Base-by-base conservation (phyloP, 1,139 yeast species). In the Casaregolazyma suthepensis region DNA sequence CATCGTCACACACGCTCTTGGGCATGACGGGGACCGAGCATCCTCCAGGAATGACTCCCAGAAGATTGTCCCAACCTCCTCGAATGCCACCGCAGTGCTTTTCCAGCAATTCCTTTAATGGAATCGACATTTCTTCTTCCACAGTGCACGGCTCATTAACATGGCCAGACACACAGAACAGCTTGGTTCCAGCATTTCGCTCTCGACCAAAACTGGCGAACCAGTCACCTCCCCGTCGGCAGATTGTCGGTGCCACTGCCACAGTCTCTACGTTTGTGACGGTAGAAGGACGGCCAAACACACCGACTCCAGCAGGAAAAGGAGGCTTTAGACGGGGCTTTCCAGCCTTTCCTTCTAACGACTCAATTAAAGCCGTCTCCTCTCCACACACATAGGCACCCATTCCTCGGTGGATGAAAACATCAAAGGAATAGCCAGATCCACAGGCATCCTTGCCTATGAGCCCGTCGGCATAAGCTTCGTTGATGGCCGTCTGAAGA, bases 271-370 rank as follows among this genome's bases (percentile, higher is more conserved):
- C 96, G 68, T 87, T 87, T 59, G 96, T 83, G 54, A 87, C 96
- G 50, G 96, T 87, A 44, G 90, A 80, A 61, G 96, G 96, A 72
- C 96, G 82, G 66, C 96, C 96, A 64, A 86, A 87, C 55, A 87
- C 76, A 67, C 96, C 96, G 54, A 87, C 91, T 68, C 94, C 96
- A 48, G 95, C 96, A 45, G 96, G 96, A 81, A 87, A 87, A 63
- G 96, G 96, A 48, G 96, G 96, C 79, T 87, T 87, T 71, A 87
- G 79, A 74, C 96, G 82, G 64, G 96, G 96, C 73, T 87, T 87
- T 63, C 96, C 96, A 53, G 93, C 93, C 72, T 87, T 87, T 66
- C 96, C 96, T 75, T 87, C 96, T 54, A 87, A 75, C 1, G 91
- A 83, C 73, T 87, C 96, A 66, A 87, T 87, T 66, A 87, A 75